These are phyloP conservation scores for Coniochaeta sp. DNA, from an alignment of 2,329 filamentous ascomycete genomes.

Conservation along the genomic window DNA sequence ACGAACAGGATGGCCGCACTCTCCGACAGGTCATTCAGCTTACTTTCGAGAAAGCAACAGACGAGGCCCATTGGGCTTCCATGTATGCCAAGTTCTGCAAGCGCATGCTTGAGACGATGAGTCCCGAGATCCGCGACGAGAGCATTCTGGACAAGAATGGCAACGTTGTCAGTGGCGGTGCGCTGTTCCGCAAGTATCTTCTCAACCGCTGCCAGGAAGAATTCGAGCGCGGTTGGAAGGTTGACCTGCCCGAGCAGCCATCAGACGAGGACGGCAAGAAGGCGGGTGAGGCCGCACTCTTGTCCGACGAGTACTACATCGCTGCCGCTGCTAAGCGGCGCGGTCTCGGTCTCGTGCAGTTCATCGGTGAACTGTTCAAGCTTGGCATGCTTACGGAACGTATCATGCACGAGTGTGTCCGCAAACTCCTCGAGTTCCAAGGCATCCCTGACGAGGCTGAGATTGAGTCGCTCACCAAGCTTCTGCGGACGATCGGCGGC, in stretches of 20 bases:
- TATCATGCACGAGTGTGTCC: conserved; percentile 99
- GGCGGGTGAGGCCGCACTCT: conserved; percentile 66
- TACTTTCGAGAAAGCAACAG: conserved; percentile 97
- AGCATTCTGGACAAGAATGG: conserved; percentile 87
- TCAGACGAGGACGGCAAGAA: conserved; percentile 55
- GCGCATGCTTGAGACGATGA: conserved; percentile 94
- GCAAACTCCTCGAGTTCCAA: conserved; percentile 93
- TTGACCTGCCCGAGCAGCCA: conserved; percentile 67
- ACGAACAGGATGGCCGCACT: conserved; percentile 88
- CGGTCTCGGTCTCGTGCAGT: conserved; percentile 95
- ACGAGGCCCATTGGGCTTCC: conserved; percentile 95
- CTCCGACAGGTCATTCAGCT: conserved; percentile 97
- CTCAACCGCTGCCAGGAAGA: conserved; percentile 98
- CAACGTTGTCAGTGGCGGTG: conserved; percentile 83
- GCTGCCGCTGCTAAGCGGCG: conserved; percentile 92
- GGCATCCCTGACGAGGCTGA: conserved; percentile 91
- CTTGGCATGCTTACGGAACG: conserved; percentile 96
- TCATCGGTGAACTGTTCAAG: conserved; percentile 99
- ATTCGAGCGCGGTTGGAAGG: conserved; percentile 96
- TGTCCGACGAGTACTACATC: conserved; percentile 94
- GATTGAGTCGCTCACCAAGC: conserved; percentile 89
- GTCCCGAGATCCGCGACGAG: conserved; percentile 88
- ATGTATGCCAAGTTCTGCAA: conserved; percentile 99
- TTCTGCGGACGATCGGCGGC: conserved; percentile 83
- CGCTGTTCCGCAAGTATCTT: conserved; percentile 95